Evolutionary conservation across 176 grass and related monocot genomes (phyloP), one percentile per base, ranked within the genome.

Genomic region (Poa pratensis): DNA sequence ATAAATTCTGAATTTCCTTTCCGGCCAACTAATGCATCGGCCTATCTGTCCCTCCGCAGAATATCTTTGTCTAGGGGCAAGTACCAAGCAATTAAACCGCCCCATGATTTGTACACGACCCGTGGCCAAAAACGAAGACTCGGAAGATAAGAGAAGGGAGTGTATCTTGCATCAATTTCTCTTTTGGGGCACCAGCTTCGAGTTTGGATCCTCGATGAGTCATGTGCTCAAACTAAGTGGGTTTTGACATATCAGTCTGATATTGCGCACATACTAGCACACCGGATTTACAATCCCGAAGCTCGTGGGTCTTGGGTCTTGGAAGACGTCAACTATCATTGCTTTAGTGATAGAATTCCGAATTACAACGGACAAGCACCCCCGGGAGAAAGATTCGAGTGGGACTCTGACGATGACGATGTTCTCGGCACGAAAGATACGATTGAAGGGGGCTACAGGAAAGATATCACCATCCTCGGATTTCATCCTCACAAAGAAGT

Each of bases 401-500:
- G 71, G 71, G 43, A 74, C 43, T 74, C 71, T 1, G 45, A 74
- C 45, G 27, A 51, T 2, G 71, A 74, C 8, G 45, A 74, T 50
- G 6, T 16, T 49, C 18, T 74, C 15, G 43, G 28, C n/a, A 50
- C 22, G 5, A 17, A 27, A 28, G 43, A 51, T 18, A 26, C 2
- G 0, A 11, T 50, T 4, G 23, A 27, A 17, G 26, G 26, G 6
- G 1, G 2, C 1, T 64, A 30, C 61, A 32, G 0, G 1, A 1
- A 7, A 64, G 13, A 17, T 3, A 30, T 32, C 6, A 16, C 1
- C 5, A 32, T 64, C 61, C 27, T 64, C 16, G 61, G 61, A 64
- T 64, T 74, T 27, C 39, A 74, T 74, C 65, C 28, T 5, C 32
- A 20, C 15, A 68, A 68, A 39, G 65, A 68, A 68, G 65, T 50